A percentile compares a stretch with the other conserved stretches of the same genome.
phyloP scores from a whole-genome alignment of 345 rosid species.

The Excoecaria cochinchinensis region DNA sequence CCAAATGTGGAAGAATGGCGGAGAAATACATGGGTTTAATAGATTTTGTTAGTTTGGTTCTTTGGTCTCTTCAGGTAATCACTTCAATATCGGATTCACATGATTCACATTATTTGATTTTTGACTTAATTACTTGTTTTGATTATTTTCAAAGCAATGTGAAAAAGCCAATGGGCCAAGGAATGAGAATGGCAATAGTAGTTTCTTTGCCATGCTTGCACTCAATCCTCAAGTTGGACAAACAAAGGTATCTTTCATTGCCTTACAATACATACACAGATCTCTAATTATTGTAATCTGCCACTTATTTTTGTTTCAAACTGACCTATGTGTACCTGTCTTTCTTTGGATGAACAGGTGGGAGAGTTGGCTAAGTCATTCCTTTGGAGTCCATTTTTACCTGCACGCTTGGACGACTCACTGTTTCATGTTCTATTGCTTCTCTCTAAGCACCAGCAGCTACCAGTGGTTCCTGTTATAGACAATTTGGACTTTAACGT shows the following conservation, averaged over 20 bases:
- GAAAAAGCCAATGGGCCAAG: constrained; percentile 12
- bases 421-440: constrained; percentile 45
- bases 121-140: no score
- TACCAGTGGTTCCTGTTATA: constrained; percentile 38
- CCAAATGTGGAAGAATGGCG: constrained; percentile 24
- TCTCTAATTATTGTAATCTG: no score
- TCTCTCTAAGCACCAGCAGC: constrained; percentile 39
- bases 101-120: no score
- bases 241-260: constrained; percentile 29
- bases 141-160: constrained; percentile 21
- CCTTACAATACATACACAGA: no score
- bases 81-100: background rate
- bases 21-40: constrained; percentile 43
- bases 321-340: no score
- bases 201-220: constrained; percentile 36
- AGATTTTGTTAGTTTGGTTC: constrained; percentile 39
- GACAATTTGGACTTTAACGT: constrained; percentile 19
- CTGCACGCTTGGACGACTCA: constrained; percentile 37
- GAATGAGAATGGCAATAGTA: constrained; percentile 14
- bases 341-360: constrained; percentile 16
- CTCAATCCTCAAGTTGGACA: constrained; percentile 32
- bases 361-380: constrained; percentile 46
- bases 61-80: constrained; percentile 43
- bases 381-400: constrained; percentile 46
- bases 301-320: no score